A percentile compares a stretch with the other conserved stretches of the same genome.
phyloP scores from a whole-genome alignment of 169 alveolate genomes.

The Plasmodium knowlesi region DNA sequence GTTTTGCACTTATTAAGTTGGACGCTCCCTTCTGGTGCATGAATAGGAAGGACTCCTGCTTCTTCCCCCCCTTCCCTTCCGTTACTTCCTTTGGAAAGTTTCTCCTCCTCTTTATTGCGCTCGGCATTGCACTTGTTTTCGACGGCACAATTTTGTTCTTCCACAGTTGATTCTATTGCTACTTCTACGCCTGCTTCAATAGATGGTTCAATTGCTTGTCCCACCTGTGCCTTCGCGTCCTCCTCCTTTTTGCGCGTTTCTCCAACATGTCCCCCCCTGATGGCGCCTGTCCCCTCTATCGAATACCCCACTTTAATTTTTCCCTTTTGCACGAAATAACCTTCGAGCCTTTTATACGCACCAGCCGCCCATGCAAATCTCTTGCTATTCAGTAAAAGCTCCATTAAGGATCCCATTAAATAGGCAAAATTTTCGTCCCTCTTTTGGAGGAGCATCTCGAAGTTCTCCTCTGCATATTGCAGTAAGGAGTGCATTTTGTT shows the following conservation, averaged over 20 bases:
- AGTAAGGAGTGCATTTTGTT: conserved; percentile 23
- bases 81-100: neutral
- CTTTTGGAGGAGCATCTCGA: conserved; percentile 2
- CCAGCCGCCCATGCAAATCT: neutral
- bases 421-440: conserved; percentile 9
- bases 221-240: neutral
- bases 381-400: conserved; percentile 15
- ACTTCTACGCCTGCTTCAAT: neutral
- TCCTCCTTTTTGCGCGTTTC: neutral
- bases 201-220: neutral
- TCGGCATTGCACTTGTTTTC: neutral
- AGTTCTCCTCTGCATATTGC: conserved; percentile 21
- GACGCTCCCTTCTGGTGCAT: neutral
- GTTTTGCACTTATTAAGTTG: conserved; percentile 28
- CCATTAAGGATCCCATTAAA: conserved; percentile 24
- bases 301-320: conserved; percentile 4
- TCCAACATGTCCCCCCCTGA: neutral
- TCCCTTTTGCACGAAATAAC: neutral
- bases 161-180: neutral
- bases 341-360: conserved; percentile 8
- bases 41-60: neutral
- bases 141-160: neutral
- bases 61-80: neutral
- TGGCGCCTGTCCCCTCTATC: neutral
- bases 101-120: neutral